Conservation (phyloP, 805 yeast species). For the Lipomyces starkeyi region DNA sequence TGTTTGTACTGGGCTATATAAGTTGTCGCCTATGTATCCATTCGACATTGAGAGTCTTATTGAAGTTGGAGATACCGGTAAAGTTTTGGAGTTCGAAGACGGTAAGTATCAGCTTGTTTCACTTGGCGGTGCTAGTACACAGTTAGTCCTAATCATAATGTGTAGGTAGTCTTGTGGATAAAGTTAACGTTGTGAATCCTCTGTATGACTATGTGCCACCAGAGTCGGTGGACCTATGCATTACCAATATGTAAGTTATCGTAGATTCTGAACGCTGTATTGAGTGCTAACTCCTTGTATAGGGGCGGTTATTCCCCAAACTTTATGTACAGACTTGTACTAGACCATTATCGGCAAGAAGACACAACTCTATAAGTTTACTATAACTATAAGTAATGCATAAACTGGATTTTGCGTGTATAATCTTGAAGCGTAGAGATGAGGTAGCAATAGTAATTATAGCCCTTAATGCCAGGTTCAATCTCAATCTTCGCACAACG, state of each 20-base stretch:
- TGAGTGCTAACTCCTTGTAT: constrained; percentile 23
- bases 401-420: neutral
- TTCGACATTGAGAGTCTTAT: constrained; percentile 81
- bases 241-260: constrained; percentile 71
- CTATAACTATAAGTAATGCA: neutral
- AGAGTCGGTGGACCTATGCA: constrained; percentile 89
- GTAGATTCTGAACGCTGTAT: neutral
- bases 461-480: too few species aligned
- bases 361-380: constrained; percentile 61
- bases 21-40: constrained; percentile 91
- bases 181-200: constrained; percentile 84
- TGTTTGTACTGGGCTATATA: constrained; percentile 92
- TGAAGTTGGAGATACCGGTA: constrained; percentile 93
- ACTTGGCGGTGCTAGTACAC: neutral
- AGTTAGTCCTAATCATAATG: neutral
- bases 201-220: constrained; percentile 90
- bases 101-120: constrained; percentile 46
- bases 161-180: constrained; percentile 57
- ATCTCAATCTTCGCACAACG: neutral
- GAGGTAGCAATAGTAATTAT: too few species aligned
- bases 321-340: constrained; percentile 90
- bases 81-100: constrained; percentile 78
- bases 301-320: constrained; percentile 94
- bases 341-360: constrained; percentile 88
- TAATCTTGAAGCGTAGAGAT: neutral